A percentile compares a stretch with the other conserved stretches of the same genome.
Evolutionary conservation across 2,329 filamentous ascomycete genomes (phyloP).

Genomic region (Xylariaceae sp.): DNA sequence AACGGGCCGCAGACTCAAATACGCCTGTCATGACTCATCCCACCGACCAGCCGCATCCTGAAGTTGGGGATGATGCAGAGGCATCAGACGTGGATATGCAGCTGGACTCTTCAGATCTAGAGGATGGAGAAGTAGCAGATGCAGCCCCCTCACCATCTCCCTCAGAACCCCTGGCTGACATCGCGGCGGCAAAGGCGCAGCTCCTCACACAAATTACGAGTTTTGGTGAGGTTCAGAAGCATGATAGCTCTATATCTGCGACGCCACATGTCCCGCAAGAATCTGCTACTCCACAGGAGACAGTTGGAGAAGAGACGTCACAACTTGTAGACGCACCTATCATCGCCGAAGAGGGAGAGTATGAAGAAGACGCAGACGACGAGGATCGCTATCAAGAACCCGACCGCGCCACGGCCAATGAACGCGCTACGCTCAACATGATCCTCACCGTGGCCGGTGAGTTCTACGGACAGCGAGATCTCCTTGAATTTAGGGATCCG

Average conservation of each 20-base stretch:
- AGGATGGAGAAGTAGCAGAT: constrained; percentile 37
- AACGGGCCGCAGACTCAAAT: not conserved
- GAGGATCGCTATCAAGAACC: constrained; percentile 15
- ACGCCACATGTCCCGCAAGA: not conserved
- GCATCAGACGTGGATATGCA: constrained; percentile 32
- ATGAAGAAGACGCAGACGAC: constrained; percentile 28
- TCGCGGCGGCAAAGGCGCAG: constrained; percentile 45
- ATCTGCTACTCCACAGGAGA: not conserved
- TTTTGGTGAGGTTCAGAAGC: not conserved
- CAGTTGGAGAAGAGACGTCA: not conserved
- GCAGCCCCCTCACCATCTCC: constrained; percentile 20
- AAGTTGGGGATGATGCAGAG: constrained; percentile 33
- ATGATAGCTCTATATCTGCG: not conserved
- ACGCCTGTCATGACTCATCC: not conserved
- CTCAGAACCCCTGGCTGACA: constrained; percentile 29
- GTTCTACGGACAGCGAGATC: constrained; percentile 81
- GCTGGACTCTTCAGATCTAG: constrained; percentile 30
- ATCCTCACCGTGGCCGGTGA: constrained; percentile 83
- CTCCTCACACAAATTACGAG: constrained; percentile 43
- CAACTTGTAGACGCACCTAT: not conserved
- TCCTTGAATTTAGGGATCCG: constrained; percentile 68
- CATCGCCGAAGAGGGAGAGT: not conserved
- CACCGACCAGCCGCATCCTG: not conserved
- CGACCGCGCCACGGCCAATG: constrained; percentile 42
- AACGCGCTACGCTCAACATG: constrained; percentile 80